Conservation (phyloP, 768 basidiomycete species). For the Lentinula raphanica region DNA sequence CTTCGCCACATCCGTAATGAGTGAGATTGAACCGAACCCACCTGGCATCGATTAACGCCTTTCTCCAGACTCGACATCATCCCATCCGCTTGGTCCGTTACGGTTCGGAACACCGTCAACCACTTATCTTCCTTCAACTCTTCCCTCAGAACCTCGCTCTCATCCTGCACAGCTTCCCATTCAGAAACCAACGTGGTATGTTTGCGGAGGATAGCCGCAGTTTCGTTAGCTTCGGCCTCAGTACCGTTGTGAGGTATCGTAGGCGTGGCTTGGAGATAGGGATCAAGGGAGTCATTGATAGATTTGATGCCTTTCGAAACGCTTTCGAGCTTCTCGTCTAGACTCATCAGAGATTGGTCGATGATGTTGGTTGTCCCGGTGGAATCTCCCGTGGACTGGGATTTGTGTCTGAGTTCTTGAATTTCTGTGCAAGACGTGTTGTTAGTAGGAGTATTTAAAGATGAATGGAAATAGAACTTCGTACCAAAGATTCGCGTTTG, state of each 20-base stretch:
- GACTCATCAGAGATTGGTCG: constrained; percentile 72
- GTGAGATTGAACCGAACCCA: constrained; percentile 37
- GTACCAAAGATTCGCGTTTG: constrained; percentile 88
- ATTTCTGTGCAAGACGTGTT: constrained; percentile 53
- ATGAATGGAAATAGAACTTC: neutral
- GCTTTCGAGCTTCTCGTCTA: constrained; percentile 74
- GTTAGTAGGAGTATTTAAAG: neutral
- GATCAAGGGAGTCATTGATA: constrained; percentile 61
- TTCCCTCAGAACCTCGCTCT: constrained; percentile 77
- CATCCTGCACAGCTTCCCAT: constrained; percentile 78
- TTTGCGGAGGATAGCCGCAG: constrained; percentile 59
- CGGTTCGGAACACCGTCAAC: constrained; percentile 91
- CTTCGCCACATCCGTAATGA: neutral
- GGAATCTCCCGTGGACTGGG: constrained; percentile 56
- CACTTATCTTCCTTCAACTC: constrained; percentile 97
- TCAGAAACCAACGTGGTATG: constrained; percentile 67
- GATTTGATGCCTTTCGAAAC: constrained; percentile 69
- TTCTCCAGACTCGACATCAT: constrained; percentile 98
- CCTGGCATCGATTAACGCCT: constrained; percentile 85
- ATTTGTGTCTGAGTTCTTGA: constrained; percentile 87
- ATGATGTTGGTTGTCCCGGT: constrained; percentile 63
- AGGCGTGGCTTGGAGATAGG: constrained; percentile 49
- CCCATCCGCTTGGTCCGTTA: constrained; percentile 90
- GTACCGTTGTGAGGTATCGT: constrained; percentile 34
- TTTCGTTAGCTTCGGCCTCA: constrained; percentile 28